Conservation (phyloP, 305 asterid genomes). For the Caryopteris hybrid region DNA sequence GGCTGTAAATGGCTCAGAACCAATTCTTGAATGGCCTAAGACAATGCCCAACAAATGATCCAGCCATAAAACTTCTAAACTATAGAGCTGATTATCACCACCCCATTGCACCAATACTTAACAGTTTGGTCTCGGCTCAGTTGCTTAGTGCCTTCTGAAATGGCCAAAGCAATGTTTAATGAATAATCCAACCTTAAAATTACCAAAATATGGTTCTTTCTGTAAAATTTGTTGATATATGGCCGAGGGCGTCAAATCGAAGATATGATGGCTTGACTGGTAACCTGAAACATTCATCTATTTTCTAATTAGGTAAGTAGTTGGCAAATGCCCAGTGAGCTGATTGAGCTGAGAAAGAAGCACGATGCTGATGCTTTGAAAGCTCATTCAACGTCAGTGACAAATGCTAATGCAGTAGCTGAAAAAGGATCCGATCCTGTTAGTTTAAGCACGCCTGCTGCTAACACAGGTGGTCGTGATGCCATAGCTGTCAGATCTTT, state of each 20-base stretch:
- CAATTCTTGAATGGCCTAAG: neutral
- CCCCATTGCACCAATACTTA: neutral
- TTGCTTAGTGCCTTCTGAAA: neutral
- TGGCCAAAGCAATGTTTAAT: neutral
- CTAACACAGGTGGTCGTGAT: conserved; percentile 96
- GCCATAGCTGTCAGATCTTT: conserved; percentile 61
- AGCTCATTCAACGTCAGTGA: conserved; percentile 48
- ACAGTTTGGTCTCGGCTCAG: neutral
- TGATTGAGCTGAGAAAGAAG: conserved; percentile 70
- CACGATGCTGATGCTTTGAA: conserved; percentile 62
- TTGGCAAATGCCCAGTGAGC: conserved; percentile 95
- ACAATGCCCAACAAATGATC: neutral
- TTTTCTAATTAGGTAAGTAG: conserved; percentile 72
- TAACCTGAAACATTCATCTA: conserved; percentile 11
- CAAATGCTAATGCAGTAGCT: conserved; percentile 37
- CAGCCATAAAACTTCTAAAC: neutral
- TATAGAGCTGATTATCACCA: neutral
- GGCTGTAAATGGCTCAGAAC: neutral
- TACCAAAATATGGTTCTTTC: neutral
- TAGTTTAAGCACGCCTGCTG: conserved; percentile 85
- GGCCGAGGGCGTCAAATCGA: neutral
- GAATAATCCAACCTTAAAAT: neutral
- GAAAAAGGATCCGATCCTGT: conserved; percentile 68
- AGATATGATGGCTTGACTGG: conserved; percentile 10
- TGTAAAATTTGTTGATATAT: neutral